A percentile compares a stretch with the other conserved stretches of the same genome.
These are phyloP conservation scores for Boletus sensibilis DNA, from an alignment of 768 basidiomycete genomes.

Conservation along the genomic window DNA sequence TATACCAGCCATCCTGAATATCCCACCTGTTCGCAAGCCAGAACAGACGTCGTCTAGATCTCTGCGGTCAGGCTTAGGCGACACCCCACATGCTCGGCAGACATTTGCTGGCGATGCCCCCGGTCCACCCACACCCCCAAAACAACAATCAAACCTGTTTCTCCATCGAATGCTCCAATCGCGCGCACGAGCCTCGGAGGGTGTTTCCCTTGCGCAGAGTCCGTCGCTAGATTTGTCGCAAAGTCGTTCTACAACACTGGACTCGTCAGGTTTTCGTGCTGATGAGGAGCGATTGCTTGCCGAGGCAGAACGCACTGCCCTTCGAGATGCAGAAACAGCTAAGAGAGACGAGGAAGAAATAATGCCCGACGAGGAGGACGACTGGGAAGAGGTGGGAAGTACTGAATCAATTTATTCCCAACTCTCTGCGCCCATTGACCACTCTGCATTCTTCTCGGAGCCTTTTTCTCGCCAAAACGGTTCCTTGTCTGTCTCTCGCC, in stretches of 20 bases:
- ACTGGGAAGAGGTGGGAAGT: neutral
- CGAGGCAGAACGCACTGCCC: slow-evolving; percentile 14
- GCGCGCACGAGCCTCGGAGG: slow-evolving; percentile 20
- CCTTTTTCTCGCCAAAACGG: slow-evolving; percentile 1
- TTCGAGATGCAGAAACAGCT: slow-evolving; percentile 12
- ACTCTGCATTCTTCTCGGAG: slow-evolving; percentile 2
- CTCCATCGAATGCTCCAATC: slow-evolving; percentile 22
- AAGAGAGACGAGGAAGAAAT: neutral
- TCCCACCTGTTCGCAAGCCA: slow-evolving; percentile 6
- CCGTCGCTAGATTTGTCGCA: slow-evolving; percentile 2
- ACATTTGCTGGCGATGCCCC: neutral
- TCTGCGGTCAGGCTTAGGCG: neutral
- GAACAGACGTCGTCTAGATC: neutral
- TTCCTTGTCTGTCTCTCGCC: neutral
- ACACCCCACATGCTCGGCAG: neutral
- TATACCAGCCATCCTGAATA: neutral
- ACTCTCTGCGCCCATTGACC: slow-evolving; percentile 20
- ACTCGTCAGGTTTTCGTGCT: neutral
- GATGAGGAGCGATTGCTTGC: slow-evolving; percentile 16
- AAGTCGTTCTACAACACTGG: slow-evolving; percentile 8
- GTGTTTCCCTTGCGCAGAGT: neutral
- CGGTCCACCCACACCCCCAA: neutral
- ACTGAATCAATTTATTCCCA: slow-evolving; percentile 27
- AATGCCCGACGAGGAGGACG: neutral
- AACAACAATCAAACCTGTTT: slow-evolving; percentile 9